A percentile compares a stretch with the other conserved stretches of the same genome.
Evolutionary conservation across 1,139 yeast genomes (phyloP).

Genomic region (Lodderomyces elongisporus): DNA sequence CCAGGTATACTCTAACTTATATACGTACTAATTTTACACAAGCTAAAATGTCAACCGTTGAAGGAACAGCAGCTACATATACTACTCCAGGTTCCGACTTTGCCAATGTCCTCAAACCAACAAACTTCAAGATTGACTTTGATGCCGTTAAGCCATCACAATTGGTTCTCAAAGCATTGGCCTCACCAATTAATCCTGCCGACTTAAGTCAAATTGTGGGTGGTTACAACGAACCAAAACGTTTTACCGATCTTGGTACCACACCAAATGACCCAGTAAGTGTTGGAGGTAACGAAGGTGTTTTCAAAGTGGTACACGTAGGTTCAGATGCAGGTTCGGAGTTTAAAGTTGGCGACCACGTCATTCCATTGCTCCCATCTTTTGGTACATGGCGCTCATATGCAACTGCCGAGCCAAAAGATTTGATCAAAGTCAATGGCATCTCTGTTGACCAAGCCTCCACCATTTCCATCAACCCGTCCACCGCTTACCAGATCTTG

Average conservation of each 20-base stretch:
- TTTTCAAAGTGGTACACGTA: constrained; percentile 22
- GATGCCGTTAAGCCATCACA: constrained; percentile 31
- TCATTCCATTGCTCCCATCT: constrained; percentile 24
- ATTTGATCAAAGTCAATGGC: constrained; percentile 19
- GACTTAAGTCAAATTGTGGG: constrained; percentile 90
- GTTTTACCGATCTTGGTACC: constrained; percentile 47
- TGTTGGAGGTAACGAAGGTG: constrained; percentile 65
- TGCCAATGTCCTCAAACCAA: constrained; percentile 12
- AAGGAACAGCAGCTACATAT: constrained; percentile 24
- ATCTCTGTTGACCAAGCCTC: constrained; percentile 28
- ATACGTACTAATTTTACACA: too few relatives aligned
- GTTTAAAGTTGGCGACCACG: constrained; percentile 27
- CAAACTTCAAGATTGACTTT: constrained; percentile 30
- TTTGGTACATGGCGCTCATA: constrained; percentile 36
- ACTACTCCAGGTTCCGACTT: constrained; percentile 16
- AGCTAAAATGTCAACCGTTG: constrained; percentile 6
- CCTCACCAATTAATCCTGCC: constrained; percentile 87
- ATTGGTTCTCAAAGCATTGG: constrained; percentile 54
- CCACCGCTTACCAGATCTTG: constrained; percentile 30
- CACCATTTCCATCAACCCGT: constrained; percentile 30
- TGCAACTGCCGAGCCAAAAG: constrained; percentile 19
- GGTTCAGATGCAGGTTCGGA: constrained; percentile 20
- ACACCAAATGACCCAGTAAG: constrained; percentile 46
- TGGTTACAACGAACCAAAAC: constrained; percentile 79
- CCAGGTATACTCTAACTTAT: too few relatives aligned